Evolutionary conservation across 176 grass and related monocot genomes (phyloP), one percentile per base, ranked within the genome.

Genomic region (Hsuehochloa calcarea): DNA sequence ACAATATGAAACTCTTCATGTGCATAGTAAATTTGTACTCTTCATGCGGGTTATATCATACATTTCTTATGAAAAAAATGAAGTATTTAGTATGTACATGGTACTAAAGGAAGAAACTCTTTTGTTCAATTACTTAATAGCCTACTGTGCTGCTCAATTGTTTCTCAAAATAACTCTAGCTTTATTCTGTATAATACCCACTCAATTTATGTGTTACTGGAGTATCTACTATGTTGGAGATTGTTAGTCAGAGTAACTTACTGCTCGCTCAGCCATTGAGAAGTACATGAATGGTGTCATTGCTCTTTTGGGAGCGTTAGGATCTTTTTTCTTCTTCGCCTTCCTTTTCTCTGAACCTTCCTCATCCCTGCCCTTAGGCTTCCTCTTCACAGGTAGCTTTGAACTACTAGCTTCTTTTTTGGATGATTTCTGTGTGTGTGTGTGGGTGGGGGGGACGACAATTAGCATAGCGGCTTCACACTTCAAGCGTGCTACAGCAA

Each of bases 281-380:
- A 96, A 99, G 68, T 94, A 99, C 96, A 99, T 99, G 41, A 99
- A 99, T 10, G 90, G 91, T 74, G 86, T 86, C 86, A 96, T 99
- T 50, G 93, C 90, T 79, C 96, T 91, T 91, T 99, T 99, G 65
- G 96, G 96, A 62, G 96, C 96, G 47, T 96, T 96, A 59, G 93
- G 96, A 84, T 99, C 96, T 61, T 96, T 99, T 84, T 99, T 99
- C 93, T 93, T 99, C 91, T 96, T 94, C 29, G 72, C 64, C 35
- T 84, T 95, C 60, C 83, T 94, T 85, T 99, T 99, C 84, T 99
- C 91, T 77, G 86, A 84, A 81, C 86, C 88, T 82, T 92, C 91
- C 38, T 92, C 93, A 75, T 92, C 93, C 78, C 26, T 94, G 72
- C 72, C 88, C 78, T 89, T 99, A 46, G 86, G n/a, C 79, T 96